These are phyloP conservation scores for Megacollybia marginata DNA, from an alignment of 768 basidiomycete species.

Conservation along the genomic window DNA sequence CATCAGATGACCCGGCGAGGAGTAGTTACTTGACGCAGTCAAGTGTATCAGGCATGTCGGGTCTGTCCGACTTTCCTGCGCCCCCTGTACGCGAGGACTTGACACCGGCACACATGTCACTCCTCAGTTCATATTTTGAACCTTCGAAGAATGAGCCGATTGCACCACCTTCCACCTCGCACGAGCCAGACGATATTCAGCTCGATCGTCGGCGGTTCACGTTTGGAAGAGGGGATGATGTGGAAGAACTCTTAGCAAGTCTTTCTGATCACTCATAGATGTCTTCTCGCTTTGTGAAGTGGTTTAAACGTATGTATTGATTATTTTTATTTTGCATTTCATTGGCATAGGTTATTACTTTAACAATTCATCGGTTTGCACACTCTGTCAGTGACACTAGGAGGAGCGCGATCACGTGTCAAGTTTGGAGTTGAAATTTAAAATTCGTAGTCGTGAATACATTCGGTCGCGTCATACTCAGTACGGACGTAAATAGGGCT, in stretches of 20 bases:
- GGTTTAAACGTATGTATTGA: no score
- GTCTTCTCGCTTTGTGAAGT: no score
- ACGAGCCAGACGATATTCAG: not conserved
- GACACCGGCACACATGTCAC: conserved; percentile 27
- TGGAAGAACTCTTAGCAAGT: conserved; percentile 18
- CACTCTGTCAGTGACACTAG: no score
- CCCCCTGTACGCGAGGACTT: conserved; percentile 36
- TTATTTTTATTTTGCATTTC: no score
- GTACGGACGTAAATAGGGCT: no score
- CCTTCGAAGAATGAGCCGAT: conserved; percentile 1
- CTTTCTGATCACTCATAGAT: conserved; percentile 15
- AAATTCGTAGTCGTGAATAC: no score
- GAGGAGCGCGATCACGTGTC: no score
- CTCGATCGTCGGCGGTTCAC: conserved; percentile 11
- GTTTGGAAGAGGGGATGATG: conserved; percentile 19
- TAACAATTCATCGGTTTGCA: no score
- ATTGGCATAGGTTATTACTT: no score
- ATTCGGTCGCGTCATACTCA: no score
- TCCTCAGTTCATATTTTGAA: conserved; percentile 36
- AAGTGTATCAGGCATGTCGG: conserved; percentile 55
- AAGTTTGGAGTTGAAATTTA: no score
- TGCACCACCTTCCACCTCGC: not conserved
- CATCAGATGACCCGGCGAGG: conserved; percentile 24
- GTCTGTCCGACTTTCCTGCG: conserved; percentile 64
- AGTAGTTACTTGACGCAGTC: conserved; percentile 62